A percentile compares a stretch with the other conserved stretches of the same genome.
phyloP scores from a whole-genome alignment of 768 basidiomycete genomes.

The Leccinum ochraceum region DNA sequence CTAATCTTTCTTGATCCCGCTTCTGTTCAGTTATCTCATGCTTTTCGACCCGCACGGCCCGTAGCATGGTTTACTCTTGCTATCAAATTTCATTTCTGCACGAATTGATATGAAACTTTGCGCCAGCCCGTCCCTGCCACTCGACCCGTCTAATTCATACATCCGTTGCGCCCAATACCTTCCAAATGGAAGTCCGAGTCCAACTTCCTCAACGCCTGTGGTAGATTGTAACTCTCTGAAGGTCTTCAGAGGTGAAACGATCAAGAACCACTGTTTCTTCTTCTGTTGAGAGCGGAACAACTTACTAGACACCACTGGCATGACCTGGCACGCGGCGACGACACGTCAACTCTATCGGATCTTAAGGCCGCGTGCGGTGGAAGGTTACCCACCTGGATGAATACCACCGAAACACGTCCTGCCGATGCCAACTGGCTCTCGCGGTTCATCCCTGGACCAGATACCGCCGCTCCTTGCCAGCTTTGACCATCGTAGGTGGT shows the following conservation, averaged over 20 bases:
- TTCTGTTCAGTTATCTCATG: background rate
- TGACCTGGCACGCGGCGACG: background rate
- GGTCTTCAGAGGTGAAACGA: background rate
- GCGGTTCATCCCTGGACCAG: background rate
- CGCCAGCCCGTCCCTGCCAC: slow-evolving; percentile 2
- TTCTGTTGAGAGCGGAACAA: background rate
- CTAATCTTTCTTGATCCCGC: slow-evolving; percentile 1
- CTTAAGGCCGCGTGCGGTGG: background rate
- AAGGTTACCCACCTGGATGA: background rate
- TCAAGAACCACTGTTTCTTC: background rate
- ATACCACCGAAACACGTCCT: background rate
- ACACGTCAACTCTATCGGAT: background rate
- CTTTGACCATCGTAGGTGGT: slow-evolving; percentile 13
- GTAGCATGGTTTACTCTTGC: background rate
- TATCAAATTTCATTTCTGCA: slow-evolving; percentile 1
- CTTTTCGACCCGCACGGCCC: background rate
- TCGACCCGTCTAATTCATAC: background rate
- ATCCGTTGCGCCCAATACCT: background rate
- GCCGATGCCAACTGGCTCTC: background rate
- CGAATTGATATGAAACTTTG: background rate
- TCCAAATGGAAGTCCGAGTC: slow-evolving; percentile 7
- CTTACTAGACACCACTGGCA: background rate
- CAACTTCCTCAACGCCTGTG: background rate
- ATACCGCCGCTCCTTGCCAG: background rate
- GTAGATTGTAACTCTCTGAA: background rate